Evolutionary conservation across 345 rosid genomes (phyloP).

Genomic region (Laguncularia racemosa): DNA sequence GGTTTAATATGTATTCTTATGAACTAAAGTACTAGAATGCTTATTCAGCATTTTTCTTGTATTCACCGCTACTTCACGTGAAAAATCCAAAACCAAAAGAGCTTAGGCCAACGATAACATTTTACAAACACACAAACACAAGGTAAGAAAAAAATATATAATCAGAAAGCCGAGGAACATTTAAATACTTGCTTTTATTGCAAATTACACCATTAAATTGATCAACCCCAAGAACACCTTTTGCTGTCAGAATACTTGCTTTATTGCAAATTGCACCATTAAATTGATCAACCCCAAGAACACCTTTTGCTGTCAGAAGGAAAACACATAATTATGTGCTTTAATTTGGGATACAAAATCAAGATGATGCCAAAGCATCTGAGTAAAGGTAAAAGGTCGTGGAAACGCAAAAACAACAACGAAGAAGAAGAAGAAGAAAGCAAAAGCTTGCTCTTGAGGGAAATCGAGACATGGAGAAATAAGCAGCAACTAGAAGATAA

Average conservation of each 20-base stretch:
- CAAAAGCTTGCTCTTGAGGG: constrained; percentile 30
- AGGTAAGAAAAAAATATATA: too few relatives aligned
- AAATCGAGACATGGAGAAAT: constrained; percentile 39
- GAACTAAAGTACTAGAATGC: neutral
- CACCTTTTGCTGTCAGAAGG: too few relatives aligned
- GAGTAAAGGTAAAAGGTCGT: constrained; percentile 9
- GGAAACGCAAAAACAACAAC: constrained; percentile 5
- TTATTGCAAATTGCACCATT: too few relatives aligned
- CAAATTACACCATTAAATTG: too few relatives aligned
- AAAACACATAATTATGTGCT: constrained; percentile 43
- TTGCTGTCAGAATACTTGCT: too few relatives aligned
- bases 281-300: too few relatives aligned
- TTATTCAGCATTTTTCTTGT: neutral
- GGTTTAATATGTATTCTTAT: neutral
- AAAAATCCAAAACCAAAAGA: too few relatives aligned
- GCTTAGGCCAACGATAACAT: too few relatives aligned
- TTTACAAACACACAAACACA: too few relatives aligned
- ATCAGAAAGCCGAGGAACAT: too few relatives aligned
- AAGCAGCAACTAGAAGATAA: constrained; percentile 19
- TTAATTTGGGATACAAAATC: constrained; percentile 24
- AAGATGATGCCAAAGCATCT: constrained; percentile 12
- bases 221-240: too few relatives aligned
- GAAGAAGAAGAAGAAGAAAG: constrained; percentile 16
- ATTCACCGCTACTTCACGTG: neutral
- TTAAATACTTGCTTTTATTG: too few relatives aligned